Percentiles rank a stretch among this genome's conserved stretches.
phyloP scores from a whole-genome alignment of 2,329 filamentous ascomycete species.

The Furcasterigmium sp. region DNA sequence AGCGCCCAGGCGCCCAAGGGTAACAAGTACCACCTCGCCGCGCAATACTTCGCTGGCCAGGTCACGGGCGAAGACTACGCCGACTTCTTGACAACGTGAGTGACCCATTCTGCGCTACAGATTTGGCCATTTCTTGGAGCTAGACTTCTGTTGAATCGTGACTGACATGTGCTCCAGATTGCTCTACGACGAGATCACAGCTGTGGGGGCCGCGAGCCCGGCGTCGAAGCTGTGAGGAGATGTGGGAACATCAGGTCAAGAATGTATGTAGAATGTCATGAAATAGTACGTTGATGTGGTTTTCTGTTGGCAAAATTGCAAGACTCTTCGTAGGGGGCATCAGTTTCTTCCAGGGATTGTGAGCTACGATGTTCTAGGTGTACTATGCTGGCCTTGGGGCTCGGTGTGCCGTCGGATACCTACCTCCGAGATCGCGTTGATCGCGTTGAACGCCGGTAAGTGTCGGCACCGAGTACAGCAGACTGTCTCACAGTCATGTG shows the following conservation, averaged over 20 bases:
- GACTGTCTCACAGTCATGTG: no score
- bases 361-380: no score
- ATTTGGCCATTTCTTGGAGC: not conserved
- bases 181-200: slow-evolving; percentile 83
- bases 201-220: slow-evolving; percentile 54
- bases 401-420: no score
- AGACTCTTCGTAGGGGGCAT: no score
- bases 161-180: slow-evolving; percentile 45
- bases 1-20: slow-evolving; percentile 71
- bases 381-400: no score
- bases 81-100: slow-evolving; percentile 85
- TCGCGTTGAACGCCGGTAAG: no score
- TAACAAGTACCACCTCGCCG: slow-evolving; percentile 87
- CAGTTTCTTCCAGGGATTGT: no score
- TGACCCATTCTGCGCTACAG: slow-evolving; percentile 11
- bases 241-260: no score
- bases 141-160: slow-evolving; percentile 2
- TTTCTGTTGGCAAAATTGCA: not conserved
- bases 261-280: not conserved
- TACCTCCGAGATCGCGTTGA: no score
- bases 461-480: no score
- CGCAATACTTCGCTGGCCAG: slow-evolving; percentile 87
- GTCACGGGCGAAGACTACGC: slow-evolving; percentile 97
- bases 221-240: slow-evolving; percentile 57
- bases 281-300: not conserved